A percentile compares a stretch with the other conserved stretches of the same genome.
These are phyloP conservation scores for Rhizopus arrhizus DNA, from an alignment of 371 early-diverging fungal species.

Conservation along the genomic window DNA sequence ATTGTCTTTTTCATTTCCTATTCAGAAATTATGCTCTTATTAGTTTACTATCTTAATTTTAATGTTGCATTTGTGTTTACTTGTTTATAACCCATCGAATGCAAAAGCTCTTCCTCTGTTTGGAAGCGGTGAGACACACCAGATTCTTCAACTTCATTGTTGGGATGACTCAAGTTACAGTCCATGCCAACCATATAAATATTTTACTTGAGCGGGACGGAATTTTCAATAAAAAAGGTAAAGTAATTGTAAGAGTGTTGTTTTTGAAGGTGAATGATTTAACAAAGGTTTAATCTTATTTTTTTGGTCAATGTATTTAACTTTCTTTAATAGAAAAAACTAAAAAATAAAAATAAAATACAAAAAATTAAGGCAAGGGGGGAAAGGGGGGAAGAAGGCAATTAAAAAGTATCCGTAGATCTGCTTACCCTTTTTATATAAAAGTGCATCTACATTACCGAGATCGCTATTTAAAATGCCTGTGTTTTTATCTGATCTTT, in stretches of 20 bases:
- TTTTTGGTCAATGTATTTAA: too few relatives aligned
- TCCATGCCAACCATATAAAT: constrained; percentile 33
- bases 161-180: constrained; percentile 20
- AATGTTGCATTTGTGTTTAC: constrained; percentile 21
- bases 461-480: constrained; percentile 21
- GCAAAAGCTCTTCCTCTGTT: constrained; percentile 50
- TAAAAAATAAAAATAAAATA: neutral
- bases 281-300: neutral
- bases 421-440: constrained; percentile 17
- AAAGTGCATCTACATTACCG: neutral
- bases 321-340: neutral
- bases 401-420: too few relatives aligned
- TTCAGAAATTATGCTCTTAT: neutral
- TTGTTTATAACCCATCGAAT: constrained; percentile 63
- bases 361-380: neutral
- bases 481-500: constrained; percentile 24
- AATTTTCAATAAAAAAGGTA: constrained; percentile 8
- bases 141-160: constrained; percentile 34
- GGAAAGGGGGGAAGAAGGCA: neutral
- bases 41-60: neutral
- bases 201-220: constrained; percentile 3
- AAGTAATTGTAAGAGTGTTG: neutral
- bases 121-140: constrained; percentile 29
- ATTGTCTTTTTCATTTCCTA: constrained; percentile 71
- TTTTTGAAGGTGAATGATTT: neutral